These are phyloP conservation scores for Babesia bigemina DNA, from an alignment of 169 alveolate genomes.

Conservation along the genomic window DNA sequence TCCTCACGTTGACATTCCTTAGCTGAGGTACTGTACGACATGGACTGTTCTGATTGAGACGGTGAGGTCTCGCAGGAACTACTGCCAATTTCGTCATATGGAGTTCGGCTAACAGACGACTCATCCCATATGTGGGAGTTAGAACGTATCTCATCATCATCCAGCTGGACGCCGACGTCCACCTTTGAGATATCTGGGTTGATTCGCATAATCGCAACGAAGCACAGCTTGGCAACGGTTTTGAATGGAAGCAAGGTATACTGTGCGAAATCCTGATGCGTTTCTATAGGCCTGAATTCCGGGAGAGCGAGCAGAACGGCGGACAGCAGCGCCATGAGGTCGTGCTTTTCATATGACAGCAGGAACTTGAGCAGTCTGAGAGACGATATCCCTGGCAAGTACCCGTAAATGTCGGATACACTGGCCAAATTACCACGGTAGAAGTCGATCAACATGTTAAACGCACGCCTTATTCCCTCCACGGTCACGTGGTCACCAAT, in stretches of 20 bases:
- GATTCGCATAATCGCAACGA: conserved; percentile 51
- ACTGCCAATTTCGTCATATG: no score
- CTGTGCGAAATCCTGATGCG: conserved; percentile 52
- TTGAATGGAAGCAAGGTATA: conserved; percentile 34
- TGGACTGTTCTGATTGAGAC: background rate
- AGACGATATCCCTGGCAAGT: background rate
- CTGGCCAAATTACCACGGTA: conserved; percentile 29
- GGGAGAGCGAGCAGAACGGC: conserved; percentile 52
- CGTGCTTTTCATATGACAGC: conserved; percentile 54
- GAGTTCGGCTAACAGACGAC: background rate
- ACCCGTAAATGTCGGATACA: conserved; percentile 39
- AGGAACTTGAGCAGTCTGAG: conserved; percentile 35
- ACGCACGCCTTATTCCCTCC: conserved; percentile 3
- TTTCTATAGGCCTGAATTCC: conserved; percentile 47
- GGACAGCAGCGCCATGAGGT: conserved; percentile 37
- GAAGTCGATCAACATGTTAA: conserved; percentile 38
- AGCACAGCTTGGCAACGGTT: conserved; percentile 54
- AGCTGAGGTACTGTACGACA: background rate
- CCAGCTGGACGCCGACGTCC: conserved; percentile 4
- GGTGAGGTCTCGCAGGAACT: no score
- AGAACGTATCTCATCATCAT: background rate
- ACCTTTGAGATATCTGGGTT: conserved; percentile 28
- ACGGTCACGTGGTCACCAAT: conserved; percentile 18
- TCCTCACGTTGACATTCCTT: background rate
- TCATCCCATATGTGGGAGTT: background rate